Percentiles rank a stretch among this genome's conserved stretches.
Evolutionary conservation across 345 rosid genomes (phyloP).

Genomic region (Gossypium arboreum): DNA sequence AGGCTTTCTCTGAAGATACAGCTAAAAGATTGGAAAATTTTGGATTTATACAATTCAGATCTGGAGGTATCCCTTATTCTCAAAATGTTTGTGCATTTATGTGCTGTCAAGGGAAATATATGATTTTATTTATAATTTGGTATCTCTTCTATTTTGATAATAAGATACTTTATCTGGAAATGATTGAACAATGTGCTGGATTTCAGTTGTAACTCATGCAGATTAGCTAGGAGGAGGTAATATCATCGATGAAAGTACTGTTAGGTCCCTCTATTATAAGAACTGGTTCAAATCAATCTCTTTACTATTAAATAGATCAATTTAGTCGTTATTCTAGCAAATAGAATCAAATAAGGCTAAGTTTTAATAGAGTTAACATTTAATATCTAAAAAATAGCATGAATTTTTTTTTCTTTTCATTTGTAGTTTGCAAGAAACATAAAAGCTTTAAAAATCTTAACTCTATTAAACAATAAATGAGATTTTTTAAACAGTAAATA

Average conservation of each 20-base stretch:
- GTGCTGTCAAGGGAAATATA: background rate
- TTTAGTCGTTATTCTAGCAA: too few relatives aligned
- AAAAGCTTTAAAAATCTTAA: too few relatives aligned
- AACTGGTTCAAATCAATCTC: too few relatives aligned
- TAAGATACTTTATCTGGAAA: background rate
- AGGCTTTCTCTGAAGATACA: conserved; percentile 97
- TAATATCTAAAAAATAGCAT: too few relatives aligned
- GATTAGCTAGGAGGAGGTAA: conserved; percentile 1
- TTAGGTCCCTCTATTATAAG: too few relatives aligned
- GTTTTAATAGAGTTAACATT: too few relatives aligned
- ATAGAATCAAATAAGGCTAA: too few relatives aligned
- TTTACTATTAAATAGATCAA: too few relatives aligned
- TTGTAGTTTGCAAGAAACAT: too few relatives aligned
- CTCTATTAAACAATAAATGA: too few relatives aligned
- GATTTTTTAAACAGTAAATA: too few relatives aligned
- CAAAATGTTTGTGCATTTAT: conserved; percentile 1
- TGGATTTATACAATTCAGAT: conserved; percentile 90
- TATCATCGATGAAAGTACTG: background rate
- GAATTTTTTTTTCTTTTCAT: too few relatives aligned
- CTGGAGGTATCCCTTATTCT: conserved; percentile 64
- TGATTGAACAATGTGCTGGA: conserved; percentile 10
- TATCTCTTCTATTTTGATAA: background rate
- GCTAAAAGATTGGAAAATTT: conserved; percentile 93
- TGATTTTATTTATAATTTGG: background rate
- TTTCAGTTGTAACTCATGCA: conserved; percentile 3